Base-by-base conservation (phyloP, 208 protist species). In the Spironucleus salmonicida region DNA sequence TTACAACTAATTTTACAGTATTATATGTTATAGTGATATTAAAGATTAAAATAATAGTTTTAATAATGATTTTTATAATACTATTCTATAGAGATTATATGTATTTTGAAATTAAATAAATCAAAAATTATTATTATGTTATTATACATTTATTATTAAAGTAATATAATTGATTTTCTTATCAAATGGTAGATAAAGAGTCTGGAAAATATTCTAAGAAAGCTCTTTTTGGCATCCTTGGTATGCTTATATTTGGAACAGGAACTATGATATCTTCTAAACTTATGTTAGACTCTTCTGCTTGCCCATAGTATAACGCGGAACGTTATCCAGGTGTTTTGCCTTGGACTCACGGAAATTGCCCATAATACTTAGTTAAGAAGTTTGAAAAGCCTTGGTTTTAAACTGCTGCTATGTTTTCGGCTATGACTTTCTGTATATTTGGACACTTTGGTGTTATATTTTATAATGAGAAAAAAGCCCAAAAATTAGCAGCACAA, bases 371-470 rank as follows among this genome's bases (percentile, higher is more conserved):
- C 38, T 19, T 42, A 15, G 58, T 69, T 35, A 58, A 66, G 11
- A 68, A 68, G 29, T 80, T 80, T 38, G 78, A 80, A 2, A 80
- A 77, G 58, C 78, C 78, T 27, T 75, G 58, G 42, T 80, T 77
- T 71, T 59, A 80, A 38, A 64, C 78, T 7, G 58, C 39, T 1
- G 27, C 30, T 57, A 80, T 80, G 78, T 80, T 80, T 30, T 1
- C 57, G 1, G 1, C 61, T 39, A 80, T 80, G 78, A 32, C 41
- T 34, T 23, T 80, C 0, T 76, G 71, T 42, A 71, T 80, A 1
- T 41, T 80, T 11, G 38, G 13, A 13, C 53, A 62, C 45, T 30
- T 53, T 4, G 7, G 4, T 11, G 39, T 39, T 26, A n/a, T 39
- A 2, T 27, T 59, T 19, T 53, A 26, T 29, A 26, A 39, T 26